Conservation (phyloP, 2,329 filamentous ascomycete species). For the Plenodomus biglobosus region DNA sequence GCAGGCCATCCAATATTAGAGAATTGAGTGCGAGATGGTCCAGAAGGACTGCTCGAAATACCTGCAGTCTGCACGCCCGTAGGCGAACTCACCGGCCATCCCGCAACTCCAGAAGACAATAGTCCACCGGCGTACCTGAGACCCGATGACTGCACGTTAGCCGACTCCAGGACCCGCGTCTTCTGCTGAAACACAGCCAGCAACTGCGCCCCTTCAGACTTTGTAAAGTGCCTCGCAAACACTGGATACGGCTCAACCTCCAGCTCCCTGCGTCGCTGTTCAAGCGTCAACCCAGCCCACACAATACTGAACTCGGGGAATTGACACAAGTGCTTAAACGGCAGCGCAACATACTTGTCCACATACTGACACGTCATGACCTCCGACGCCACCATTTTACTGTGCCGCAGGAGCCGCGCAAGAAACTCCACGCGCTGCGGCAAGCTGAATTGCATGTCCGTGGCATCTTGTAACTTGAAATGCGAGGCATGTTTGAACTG, state of each 20-base stretch:
- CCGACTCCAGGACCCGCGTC: neutral
- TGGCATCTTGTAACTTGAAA: neutral
- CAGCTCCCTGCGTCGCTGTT: neutral
- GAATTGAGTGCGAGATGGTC: too few relatives aligned
- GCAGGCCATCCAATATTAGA: too few relatives aligned
- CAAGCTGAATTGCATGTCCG: constrained; percentile 4
- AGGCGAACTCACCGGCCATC: too few relatives aligned
- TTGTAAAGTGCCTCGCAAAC: neutral
- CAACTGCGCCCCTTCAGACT: neutral
- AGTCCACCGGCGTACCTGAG: too few relatives aligned
- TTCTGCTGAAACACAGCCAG: neutral
- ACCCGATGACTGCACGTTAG: neutral
- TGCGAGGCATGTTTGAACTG: neutral
- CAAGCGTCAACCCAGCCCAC: neutral
- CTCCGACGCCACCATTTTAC: constrained; percentile 1
- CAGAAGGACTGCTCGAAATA: too few relatives aligned
- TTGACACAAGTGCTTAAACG: neutral
- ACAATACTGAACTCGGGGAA: neutral
- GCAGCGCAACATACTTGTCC: constrained; percentile 1
- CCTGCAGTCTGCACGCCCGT: too few relatives aligned
- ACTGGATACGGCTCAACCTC: constrained; percentile 2
- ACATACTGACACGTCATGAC: constrained; percentile 3
- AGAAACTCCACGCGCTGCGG: constrained; percentile 6
- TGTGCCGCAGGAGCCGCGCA: neutral
- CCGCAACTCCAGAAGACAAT: too few relatives aligned